Conservation (phyloP, 495 filamentous ascomycete genomes). For the Hypoxylon trugodes region DNA sequence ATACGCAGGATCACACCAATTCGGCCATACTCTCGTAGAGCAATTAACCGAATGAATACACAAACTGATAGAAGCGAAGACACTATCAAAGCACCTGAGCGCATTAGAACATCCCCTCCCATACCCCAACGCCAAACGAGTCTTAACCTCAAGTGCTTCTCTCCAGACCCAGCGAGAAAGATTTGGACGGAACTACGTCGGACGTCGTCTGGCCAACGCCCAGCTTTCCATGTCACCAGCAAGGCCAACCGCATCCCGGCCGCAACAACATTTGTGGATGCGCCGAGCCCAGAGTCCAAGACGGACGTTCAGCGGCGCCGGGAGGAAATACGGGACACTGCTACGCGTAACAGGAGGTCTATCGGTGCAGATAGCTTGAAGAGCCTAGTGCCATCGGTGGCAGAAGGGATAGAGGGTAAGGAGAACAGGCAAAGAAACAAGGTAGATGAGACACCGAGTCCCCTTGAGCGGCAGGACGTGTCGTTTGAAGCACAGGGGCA, state of each 20-base stretch:
- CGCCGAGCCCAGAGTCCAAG: conserved; percentile 23
- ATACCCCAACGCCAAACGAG: conserved; percentile 47
- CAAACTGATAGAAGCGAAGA: not conserved
- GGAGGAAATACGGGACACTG: conserved; percentile 47
- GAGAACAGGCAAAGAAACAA: too few relatives aligned
- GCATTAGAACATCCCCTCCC: conserved; percentile 36
- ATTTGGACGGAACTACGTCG: conserved; percentile 58
- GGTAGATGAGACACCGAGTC: conserved; percentile 2
- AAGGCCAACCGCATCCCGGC: conserved; percentile 31
- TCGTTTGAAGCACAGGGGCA: too few relatives aligned
- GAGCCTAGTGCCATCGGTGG: conserved; percentile 53
- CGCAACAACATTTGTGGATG: conserved; percentile 27
- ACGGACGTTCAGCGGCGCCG: conserved; percentile 39
- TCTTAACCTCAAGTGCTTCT: conserved; percentile 30
- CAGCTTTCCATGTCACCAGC: conserved; percentile 32
- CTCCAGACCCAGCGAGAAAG: conserved; percentile 52
- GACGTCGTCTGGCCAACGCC: conserved; percentile 39
- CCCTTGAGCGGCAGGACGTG: not conserved
- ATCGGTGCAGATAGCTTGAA: conserved; percentile 53
- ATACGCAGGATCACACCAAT: conserved; percentile 47
- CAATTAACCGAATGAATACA: not conserved
- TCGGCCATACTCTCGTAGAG: not conserved
- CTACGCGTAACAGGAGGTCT: conserved; percentile 52
- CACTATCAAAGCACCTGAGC: conserved; percentile 6
- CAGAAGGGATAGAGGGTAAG: conserved; percentile 23